These are phyloP conservation scores for Saxophila tyrrhenica DNA, from an alignment of 495 filamentous ascomycete genomes.

Conservation along the genomic window DNA sequence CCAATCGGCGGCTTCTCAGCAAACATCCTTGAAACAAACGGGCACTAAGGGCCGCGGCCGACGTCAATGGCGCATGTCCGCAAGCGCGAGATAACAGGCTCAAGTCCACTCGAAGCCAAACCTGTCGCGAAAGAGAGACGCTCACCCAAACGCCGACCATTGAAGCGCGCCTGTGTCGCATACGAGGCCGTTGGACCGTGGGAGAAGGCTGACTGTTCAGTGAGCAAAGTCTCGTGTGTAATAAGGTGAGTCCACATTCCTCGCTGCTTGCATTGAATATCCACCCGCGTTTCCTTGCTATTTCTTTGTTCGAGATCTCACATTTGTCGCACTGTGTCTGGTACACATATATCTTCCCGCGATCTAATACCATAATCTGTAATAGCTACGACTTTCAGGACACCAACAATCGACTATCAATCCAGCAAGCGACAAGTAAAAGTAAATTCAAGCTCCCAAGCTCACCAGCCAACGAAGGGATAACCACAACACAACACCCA, in stretches of 20 bases:
- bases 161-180: neutral
- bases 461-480: neutral
- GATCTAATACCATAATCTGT: conserved; percentile 1
- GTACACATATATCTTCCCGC: conserved; percentile 2
- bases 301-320: neutral
- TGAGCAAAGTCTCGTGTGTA: neutral
- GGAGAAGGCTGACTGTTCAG: neutral
- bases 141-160: neutral
- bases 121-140: neutral
- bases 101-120: neutral
- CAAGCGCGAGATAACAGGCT: neutral
- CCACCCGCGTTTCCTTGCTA: neutral
- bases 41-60: neutral
- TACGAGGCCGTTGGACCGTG: neutral
- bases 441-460: neutral
- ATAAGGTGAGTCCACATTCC: conserved; percentile 1
- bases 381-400: neutral
- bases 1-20: neutral
- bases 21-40: neutral
- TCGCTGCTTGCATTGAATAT: neutral
- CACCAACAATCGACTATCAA: neutral
- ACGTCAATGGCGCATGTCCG: neutral
- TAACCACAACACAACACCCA: neutral
- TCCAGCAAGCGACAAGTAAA: neutral
- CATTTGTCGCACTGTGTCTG: conserved; percentile 3